Percentiles rank a stretch among this genome's conserved stretches.
Conservation (phyloP, 257 asterid species). For the Solanum piurae region DNA sequence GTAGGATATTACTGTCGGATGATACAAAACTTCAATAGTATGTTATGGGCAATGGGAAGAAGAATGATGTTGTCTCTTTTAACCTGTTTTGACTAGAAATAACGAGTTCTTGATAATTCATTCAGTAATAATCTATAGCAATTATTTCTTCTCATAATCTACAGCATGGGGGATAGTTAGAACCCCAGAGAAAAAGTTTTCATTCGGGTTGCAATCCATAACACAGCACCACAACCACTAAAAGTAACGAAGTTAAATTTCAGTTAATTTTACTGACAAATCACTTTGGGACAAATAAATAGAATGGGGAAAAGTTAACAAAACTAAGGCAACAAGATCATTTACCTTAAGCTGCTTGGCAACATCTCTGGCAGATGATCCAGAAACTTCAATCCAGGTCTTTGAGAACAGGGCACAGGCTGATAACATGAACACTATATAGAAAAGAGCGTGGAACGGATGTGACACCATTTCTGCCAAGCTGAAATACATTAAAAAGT, state of each 20-base stretch:
- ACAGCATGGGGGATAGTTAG: neutral
- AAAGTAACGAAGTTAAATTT: neutral
- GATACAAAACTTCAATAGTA: neutral
- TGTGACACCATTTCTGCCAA: constrained; percentile 52
- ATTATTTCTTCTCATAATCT: neutral
- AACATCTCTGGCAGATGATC: constrained; percentile 65
- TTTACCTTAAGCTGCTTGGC: constrained; percentile 66
- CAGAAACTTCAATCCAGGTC: constrained; percentile 71
- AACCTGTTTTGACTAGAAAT: neutral
- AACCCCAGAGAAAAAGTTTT: neutral
- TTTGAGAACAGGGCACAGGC: constrained; percentile 69
- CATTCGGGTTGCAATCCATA: neutral
- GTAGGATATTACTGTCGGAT: neutral
- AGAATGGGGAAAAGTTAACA: neutral
- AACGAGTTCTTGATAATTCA: neutral
- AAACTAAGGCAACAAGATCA: neutral
- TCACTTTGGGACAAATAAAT: neutral
- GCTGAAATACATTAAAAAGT: constrained; percentile 22
- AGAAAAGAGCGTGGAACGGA: constrained; percentile 68
- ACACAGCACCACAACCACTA: neutral
- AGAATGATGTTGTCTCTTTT: too few relatives aligned
- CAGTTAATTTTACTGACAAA: neutral
- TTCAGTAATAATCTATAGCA: neutral
- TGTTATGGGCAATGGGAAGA: neutral
- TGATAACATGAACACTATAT: constrained; percentile 50